Evolutionary conservation across 331 rosid genomes (phyloP).

Genomic region (Quercus lobata): DNA sequence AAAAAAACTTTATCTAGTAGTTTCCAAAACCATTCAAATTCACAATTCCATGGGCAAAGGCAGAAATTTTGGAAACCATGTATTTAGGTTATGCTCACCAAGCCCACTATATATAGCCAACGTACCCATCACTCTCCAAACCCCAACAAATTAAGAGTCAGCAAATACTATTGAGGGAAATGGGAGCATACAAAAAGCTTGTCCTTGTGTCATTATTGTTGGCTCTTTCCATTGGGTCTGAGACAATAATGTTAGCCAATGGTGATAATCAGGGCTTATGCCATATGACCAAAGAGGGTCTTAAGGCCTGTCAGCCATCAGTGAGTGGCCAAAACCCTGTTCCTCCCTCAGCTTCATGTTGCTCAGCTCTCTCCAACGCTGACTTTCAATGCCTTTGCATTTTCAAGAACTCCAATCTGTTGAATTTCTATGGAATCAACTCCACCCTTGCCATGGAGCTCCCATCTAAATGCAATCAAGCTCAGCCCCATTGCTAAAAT

Average conservation of each 20-base stretch:
- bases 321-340: constrained; percentile 32
- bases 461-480: constrained; percentile 45
- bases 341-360: constrained; percentile 31
- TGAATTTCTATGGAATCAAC: constrained; percentile 33
- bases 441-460: constrained; percentile 44
- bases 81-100: no score
- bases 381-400: constrained; percentile 47
- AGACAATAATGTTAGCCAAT: constrained; percentile 6
- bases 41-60: not conserved
- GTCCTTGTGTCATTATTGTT: constrained; percentile 24
- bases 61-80: no score
- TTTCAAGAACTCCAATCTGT: constrained; percentile 22
- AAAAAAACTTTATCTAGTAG: no score
- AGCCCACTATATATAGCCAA: constrained; percentile 1
- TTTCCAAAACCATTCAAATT: not conserved
- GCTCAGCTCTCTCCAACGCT: constrained; percentile 39
- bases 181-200: constrained; percentile 30
- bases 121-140: not conserved
- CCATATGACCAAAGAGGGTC: constrained; percentile 29
- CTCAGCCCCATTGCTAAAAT: constrained; percentile 23
- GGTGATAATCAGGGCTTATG: constrained; percentile 28
- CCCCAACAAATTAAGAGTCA: not conserved
- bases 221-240: constrained; percentile 23
- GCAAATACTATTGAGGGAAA: not conserved
- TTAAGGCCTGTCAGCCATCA: constrained; percentile 27